Percentiles rank a stretch among this genome's conserved stretches.
These are phyloP conservation scores for Globisporangium nodosum DNA, from an alignment of 352 stramenopile genomes.

Conservation along the genomic window DNA sequence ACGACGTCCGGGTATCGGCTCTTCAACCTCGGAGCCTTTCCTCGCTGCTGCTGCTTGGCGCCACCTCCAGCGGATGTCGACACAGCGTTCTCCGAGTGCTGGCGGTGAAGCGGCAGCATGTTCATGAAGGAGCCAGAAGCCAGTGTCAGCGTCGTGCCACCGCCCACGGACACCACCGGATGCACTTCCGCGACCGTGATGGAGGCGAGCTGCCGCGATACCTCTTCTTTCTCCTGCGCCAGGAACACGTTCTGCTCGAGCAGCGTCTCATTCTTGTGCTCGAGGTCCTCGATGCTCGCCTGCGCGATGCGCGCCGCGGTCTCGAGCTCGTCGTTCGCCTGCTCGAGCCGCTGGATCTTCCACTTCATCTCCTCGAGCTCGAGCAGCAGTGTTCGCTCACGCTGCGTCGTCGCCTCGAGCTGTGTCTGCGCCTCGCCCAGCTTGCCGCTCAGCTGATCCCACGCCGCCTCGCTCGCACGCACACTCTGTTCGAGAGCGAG, in stretches of 20 bases:
- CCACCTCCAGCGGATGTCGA: neutral
- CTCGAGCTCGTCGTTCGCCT: slow-evolving; percentile 69
- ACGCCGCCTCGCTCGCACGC: slow-evolving; percentile 24
- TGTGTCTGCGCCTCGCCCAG: slow-evolving; percentile 18
- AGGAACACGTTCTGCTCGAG: slow-evolving; percentile 70
- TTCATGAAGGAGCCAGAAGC: slow-evolving; percentile 1
- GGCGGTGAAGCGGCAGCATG: neutral
- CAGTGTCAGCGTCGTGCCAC: neutral
- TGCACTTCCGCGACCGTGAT: slow-evolving; percentile 32
- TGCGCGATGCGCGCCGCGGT: slow-evolving; percentile 52
- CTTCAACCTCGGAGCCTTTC: slow-evolving; percentile 19
- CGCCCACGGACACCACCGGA: slow-evolving; percentile 3
- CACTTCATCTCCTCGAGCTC: slow-evolving; percentile 54
- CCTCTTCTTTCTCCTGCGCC: slow-evolving; percentile 58
- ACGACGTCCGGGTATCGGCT: slow-evolving; percentile 49
- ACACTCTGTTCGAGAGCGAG: slow-evolving; percentile 22
- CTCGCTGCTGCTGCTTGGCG: slow-evolving; percentile 4
- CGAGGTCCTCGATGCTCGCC: slow-evolving; percentile 52
- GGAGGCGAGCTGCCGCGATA: slow-evolving; percentile 21
- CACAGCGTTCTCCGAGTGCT: neutral
- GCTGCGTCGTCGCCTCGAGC: slow-evolving; percentile 18
- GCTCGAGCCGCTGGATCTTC: slow-evolving; percentile 59
- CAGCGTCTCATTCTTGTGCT: slow-evolving; percentile 46
- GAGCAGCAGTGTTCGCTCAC: slow-evolving; percentile 27
- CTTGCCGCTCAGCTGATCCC: slow-evolving; percentile 14